These are phyloP conservation scores for Ophiocordyceps camponoti-saundersi DNA, from an alignment of 2,329 filamentous ascomycete species.

Conservation along the genomic window DNA sequence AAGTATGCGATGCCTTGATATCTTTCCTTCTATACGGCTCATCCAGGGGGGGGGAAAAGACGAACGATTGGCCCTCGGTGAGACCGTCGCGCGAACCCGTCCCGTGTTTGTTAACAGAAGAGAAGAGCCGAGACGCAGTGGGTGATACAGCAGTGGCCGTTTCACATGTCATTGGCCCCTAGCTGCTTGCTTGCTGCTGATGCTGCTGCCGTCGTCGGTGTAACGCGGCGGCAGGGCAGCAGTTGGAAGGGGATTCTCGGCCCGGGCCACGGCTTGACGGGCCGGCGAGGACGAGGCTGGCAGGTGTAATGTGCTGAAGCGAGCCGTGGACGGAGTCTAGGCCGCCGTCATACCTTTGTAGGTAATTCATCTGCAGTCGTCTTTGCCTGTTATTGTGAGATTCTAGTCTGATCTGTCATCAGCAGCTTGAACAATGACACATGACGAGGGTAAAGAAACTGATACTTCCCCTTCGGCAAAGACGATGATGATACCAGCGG, in stretches of 20 bases:
- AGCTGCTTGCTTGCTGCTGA: no score
- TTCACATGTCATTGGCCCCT: background rate
- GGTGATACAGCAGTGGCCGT: background rate
- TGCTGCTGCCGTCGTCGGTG: background rate
- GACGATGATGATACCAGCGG: no score
- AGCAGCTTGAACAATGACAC: no score
- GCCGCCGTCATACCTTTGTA: no score
- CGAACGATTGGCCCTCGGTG: background rate
- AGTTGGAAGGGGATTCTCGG: no score
- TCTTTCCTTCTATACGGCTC: background rate
- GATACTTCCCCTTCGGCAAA: no score
- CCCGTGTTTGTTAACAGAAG: background rate
- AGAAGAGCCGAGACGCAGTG: background rate
- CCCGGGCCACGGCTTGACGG: no score
- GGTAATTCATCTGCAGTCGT: no score
- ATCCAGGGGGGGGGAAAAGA: no score
- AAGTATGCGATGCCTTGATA: background rate
- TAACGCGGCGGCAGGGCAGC: background rate
- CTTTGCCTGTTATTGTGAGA: no score
- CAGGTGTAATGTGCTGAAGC: background rate
- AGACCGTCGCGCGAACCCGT: background rate
- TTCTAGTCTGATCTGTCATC: no score
- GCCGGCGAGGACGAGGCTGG: background rate
- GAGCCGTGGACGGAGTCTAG: background rate
- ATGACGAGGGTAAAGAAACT: no score